A percentile compares a stretch with the other conserved stretches of the same genome.
Conservation (phyloP, 2,329 filamentous ascomycete species). For the Metarhizium sp. region DNA sequence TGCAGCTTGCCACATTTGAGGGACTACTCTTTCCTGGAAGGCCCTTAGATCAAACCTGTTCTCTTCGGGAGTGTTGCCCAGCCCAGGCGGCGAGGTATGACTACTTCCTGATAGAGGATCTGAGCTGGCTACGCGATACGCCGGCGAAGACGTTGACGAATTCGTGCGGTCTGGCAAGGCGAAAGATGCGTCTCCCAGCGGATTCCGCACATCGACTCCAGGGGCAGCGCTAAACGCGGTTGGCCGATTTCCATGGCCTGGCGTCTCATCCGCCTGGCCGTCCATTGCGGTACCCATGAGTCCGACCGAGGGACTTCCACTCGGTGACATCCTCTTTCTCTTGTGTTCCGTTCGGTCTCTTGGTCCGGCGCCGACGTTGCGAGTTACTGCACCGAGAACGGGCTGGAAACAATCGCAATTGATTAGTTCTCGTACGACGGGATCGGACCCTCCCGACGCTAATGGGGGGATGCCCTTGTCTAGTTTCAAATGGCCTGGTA, state of each 20-base stretch:
- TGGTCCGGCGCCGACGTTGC: slow-evolving; percentile 16
- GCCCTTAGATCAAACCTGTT: slow-evolving; percentile 23
- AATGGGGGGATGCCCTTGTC: slow-evolving; percentile 3
- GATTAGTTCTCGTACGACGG: slow-evolving; percentile 1
- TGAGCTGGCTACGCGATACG: slow-evolving; percentile 10
- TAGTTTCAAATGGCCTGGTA: slow-evolving; percentile 4
- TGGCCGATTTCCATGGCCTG: background rate
- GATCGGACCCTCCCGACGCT: background rate
- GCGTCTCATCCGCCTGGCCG: background rate
- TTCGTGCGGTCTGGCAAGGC: slow-evolving; percentile 22
- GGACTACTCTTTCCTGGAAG: slow-evolving; percentile 21
- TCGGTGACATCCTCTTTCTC: slow-evolving; percentile 21
- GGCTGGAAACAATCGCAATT: slow-evolving; percentile 20
- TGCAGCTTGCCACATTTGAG: slow-evolving; percentile 19
- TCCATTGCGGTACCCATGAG: background rate
- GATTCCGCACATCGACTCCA: background rate
- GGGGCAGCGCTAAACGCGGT: background rate
- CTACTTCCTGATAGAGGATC: slow-evolving; percentile 18
- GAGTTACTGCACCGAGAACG: slow-evolving; percentile 22
- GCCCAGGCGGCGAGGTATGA: slow-evolving; percentile 21
- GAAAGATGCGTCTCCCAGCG: slow-evolving; percentile 2
- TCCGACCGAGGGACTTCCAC: slow-evolving; percentile 12
- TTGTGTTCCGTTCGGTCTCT: slow-evolving; percentile 18
- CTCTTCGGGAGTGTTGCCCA: slow-evolving; percentile 27
- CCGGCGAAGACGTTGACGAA: slow-evolving; percentile 23